phyloP scores from a whole-genome alignment of 2,329 filamentous ascomycete genomes.

The Epichloe sibirici region DNA sequence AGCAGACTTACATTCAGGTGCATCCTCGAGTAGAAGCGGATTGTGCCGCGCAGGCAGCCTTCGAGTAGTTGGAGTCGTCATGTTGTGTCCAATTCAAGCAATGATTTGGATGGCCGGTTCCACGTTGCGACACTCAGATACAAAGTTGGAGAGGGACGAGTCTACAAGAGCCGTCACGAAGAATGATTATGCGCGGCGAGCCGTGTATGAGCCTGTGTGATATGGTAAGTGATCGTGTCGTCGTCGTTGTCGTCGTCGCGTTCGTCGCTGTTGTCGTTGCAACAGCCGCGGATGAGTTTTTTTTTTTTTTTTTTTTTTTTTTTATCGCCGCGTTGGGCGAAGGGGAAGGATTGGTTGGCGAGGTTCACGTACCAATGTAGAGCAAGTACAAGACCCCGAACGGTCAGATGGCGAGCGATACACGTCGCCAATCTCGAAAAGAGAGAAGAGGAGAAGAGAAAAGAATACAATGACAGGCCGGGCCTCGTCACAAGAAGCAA shows the following conservation, averaged over 20 bases:
- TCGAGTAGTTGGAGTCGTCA: slow-evolving; percentile 26
- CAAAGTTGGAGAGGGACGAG: neutral
- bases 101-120: neutral
- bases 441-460: neutral
- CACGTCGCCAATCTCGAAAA: neutral
- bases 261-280: neutral
- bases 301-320: neutral
- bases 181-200: neutral
- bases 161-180: neutral
- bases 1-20: slow-evolving; percentile 45
- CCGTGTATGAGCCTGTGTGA: neutral
- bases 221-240: neutral
- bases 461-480: slow-evolving; percentile 1
- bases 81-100: slow-evolving; percentile 9
- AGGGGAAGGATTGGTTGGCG: neutral
- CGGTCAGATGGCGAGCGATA: neutral
- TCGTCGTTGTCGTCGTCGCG: neutral
- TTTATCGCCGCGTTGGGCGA: neutral
- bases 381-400: neutral
- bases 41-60: slow-evolving; percentile 50
- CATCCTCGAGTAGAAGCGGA: slow-evolving; percentile 51
- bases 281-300: neutral
- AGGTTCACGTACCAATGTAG: slow-evolving; percentile 1
- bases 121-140: slow-evolving; percentile 2
- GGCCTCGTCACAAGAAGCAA: slow-evolving; percentile 2